Evolutionary conservation across 768 basidiomycete species (phyloP).

Genomic region (Rhodosporidiobolus odoratus): DNA sequence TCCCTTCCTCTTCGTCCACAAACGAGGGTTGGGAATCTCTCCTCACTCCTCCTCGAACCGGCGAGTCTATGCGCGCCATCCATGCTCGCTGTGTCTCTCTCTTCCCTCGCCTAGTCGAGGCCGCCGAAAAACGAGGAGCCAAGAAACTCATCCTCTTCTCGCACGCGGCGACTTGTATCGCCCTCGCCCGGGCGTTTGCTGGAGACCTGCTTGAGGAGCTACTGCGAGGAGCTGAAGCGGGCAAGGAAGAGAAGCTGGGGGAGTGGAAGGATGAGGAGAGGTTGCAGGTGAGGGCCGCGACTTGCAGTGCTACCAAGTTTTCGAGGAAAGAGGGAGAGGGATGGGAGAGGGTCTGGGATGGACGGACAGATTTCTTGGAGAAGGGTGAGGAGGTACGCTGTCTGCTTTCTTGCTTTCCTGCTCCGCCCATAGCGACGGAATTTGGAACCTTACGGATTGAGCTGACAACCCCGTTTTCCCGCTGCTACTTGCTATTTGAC

Average conservation of each 20-base stretch:
- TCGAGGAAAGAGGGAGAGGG: not conserved
- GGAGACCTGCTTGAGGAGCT: constrained; percentile 47
- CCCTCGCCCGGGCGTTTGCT: constrained; percentile 58
- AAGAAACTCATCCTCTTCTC: constrained; percentile 19
- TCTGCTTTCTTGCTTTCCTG: not conserved
- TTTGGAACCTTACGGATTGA: no score
- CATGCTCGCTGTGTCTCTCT: constrained; percentile 60
- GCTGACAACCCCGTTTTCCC: no score
- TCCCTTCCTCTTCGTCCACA: constrained; percentile 41
- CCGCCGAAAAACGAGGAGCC: constrained; percentile 47
- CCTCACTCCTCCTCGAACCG: constrained; percentile 63
- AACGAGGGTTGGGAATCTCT: constrained; percentile 74
- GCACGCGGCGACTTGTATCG: constrained; percentile 65
- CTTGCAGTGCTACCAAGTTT: constrained; percentile 33
- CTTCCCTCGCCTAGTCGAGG: constrained; percentile 54
- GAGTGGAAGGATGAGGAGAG: constrained; percentile 16
- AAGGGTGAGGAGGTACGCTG: constrained; percentile 28
- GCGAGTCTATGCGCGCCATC: constrained; percentile 61
- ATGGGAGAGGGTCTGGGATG: constrained; percentile 28
- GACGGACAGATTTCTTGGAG: constrained; percentile 23
- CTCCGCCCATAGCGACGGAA: not conserved
- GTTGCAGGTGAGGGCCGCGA: constrained; percentile 15
- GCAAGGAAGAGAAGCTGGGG: not conserved
- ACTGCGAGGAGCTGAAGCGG: not conserved
- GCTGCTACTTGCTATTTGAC: no score